Conservation (phyloP, 2,329 filamentous ascomycete species). For the Fusarium miscanthi region DNA sequence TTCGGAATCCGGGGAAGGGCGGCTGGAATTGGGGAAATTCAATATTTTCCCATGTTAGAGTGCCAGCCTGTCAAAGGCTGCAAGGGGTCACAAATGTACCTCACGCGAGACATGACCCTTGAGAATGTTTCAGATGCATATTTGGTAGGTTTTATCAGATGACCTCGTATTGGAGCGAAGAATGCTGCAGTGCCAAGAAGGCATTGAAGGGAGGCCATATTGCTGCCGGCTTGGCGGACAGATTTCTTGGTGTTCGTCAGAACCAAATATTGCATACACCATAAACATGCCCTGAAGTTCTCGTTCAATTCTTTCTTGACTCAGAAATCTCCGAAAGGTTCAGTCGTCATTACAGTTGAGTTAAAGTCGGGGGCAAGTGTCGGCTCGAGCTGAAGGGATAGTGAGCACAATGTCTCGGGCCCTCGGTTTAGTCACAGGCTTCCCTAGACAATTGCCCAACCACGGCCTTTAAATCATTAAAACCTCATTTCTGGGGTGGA, state of each 20-base stretch:
- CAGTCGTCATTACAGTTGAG: neutral
- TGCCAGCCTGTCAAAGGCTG: neutral
- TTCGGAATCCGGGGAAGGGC: conserved; percentile 10
- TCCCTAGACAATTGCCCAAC: neutral
- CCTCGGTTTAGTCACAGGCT: conserved; percentile 6
- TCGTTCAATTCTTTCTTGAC: neutral
- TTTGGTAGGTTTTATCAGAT: neutral
- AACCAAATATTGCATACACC: fast-evolving
- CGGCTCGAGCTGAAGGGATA: conserved; percentile 7
- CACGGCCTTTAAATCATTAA: neutral
- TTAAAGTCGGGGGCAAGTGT: neutral
- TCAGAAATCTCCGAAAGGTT: neutral
- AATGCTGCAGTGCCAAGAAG: neutral
- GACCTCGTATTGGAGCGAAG: neutral
- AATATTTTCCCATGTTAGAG: conserved; percentile 21
- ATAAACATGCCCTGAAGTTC: neutral
- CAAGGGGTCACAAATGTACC: neutral
- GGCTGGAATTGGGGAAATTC: conserved; percentile 33
- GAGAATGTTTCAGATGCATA: conserved; percentile 14
- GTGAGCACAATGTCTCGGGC: conserved; percentile 31
- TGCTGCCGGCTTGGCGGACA: neutral
- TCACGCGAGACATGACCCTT: conserved; percentile 10
- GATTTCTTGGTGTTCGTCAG: neutral
- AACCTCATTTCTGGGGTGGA: neutral
- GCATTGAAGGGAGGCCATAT: neutral